Evolutionary conservation across 2,329 filamentous ascomycete genomes (phyloP), one percentile per base, ranked within the genome.

Genomic region (Phaeosphaeria sp.): DNA sequence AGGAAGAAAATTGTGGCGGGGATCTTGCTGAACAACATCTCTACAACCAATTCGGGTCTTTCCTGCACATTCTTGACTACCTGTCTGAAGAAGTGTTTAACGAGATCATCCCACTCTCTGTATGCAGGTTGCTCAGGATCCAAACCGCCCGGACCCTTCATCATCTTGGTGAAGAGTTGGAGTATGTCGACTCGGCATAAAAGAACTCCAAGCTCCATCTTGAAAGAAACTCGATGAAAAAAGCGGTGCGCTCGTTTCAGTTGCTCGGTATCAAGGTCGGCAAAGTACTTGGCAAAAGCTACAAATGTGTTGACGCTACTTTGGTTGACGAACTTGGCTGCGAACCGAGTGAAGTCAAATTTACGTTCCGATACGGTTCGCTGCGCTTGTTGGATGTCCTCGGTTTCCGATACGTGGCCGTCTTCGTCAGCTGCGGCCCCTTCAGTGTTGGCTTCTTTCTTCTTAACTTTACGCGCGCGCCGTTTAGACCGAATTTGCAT

Each of bases 11-110:
- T 85, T 0, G 92, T 97, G 46, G 86, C 85, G 51, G 88, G 89
- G 56, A 93, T 90, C 77, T 99, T 99, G 76, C 91, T 96, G 77
- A 99, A 99, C 15, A 99, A 83, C 84, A 99, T 87, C 78, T 99
- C 95, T 0, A 96, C 89, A 50, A 96, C 85, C 42, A 97, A 82
- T 61, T 94, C 91, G 0, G 93, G 93, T 44, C 93, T 86, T 65
- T 97, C 88, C 60, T 95, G 86, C 1, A 98, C 84, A 78, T 95
- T 96, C 71, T 90, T 93, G 54, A 92, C 84, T 63, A 94, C 90
- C 70, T 89, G 90, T 65, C 89, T 88, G 63, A 97, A 85, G 41
- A 98, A 84, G 69, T 97, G 93, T 74, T 89, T 90, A 4, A 92
- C 86, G 36, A 99, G 83, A 68, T 96, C 92, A 71, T 96, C 90